Evolutionary conservation across 139 green algal genomes (phyloP).

Genomic region (Yamagishiella unicocca): DNA sequence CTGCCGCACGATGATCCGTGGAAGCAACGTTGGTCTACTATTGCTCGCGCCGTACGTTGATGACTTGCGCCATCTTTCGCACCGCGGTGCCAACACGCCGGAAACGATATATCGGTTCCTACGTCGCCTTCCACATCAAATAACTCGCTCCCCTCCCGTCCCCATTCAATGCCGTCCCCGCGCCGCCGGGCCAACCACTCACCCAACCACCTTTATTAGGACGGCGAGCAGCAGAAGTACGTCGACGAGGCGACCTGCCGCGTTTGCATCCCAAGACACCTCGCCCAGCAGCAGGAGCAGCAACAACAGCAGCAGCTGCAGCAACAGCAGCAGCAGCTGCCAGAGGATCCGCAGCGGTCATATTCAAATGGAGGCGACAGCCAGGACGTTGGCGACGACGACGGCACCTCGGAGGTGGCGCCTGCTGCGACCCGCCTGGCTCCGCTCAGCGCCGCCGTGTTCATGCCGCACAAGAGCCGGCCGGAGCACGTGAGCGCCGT

Average conservation of each 20-base stretch:
- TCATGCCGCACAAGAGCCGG: background rate
- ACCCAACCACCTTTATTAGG: background rate
- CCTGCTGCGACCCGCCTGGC: background rate
- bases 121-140: no score
- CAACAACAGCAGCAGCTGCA: background rate
- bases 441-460: background rate
- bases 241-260: constrained; percentile 5
- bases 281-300: background rate
- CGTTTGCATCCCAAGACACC: background rate
- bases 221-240: background rate
- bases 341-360: background rate
- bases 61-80: no score
- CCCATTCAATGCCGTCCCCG: background rate
- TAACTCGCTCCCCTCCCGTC: no score
- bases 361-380: no score
- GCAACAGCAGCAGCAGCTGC: background rate
- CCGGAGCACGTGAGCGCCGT: background rate
- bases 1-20: no score
- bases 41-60: no score
- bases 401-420: background rate
- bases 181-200: background rate
- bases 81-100: no score
- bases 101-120: no score
- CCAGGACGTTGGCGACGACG: no score
- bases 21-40: no score